Percentiles rank a stretch among this genome's conserved stretches.
Evolutionary conservation across 345 rosid genomes (phyloP).

Genomic region (Clausena lansium): DNA sequence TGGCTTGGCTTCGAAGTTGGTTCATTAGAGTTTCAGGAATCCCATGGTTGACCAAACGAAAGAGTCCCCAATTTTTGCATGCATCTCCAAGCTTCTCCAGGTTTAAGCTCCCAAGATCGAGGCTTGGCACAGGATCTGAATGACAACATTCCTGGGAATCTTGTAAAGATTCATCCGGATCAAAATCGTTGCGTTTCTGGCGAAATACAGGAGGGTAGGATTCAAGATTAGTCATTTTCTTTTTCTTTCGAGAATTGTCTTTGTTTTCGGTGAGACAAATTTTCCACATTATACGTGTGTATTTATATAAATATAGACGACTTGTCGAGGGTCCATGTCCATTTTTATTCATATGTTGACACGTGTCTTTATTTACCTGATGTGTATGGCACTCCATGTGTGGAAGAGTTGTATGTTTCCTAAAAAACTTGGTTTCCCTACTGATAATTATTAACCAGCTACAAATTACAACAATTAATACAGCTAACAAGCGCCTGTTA

Average conservation of each 20-base stretch:
- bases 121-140: conserved; percentile 39
- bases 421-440: not conserved
- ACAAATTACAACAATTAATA: no score
- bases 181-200: conserved; percentile 4
- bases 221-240: conserved; percentile 25
- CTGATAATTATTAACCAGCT: not conserved
- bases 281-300: no score
- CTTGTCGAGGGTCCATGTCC: not conserved
- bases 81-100: conserved; percentile 43
- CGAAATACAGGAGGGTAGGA: conserved; percentile 56
- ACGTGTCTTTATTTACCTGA: not conserved
- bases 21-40: conserved; percentile 42
- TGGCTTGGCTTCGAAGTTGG: conserved; percentile 41
- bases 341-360: not conserved
- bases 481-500: no score
- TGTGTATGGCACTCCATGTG: not conserved
- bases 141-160: conserved; percentile 15
- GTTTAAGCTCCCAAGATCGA: conserved; percentile 49
- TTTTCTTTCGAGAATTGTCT: not conserved
- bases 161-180: conserved; percentile 6
- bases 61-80: conserved; percentile 64
- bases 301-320: not conserved
- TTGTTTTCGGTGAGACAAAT: no score
- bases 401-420: not conserved
- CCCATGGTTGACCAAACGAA: conserved; percentile 70